Percentiles rank a stretch among this genome's conserved stretches.
phyloP scores from a whole-genome alignment of 2,329 filamentous ascomycete genomes.

The Colletotrichum musae region DNA sequence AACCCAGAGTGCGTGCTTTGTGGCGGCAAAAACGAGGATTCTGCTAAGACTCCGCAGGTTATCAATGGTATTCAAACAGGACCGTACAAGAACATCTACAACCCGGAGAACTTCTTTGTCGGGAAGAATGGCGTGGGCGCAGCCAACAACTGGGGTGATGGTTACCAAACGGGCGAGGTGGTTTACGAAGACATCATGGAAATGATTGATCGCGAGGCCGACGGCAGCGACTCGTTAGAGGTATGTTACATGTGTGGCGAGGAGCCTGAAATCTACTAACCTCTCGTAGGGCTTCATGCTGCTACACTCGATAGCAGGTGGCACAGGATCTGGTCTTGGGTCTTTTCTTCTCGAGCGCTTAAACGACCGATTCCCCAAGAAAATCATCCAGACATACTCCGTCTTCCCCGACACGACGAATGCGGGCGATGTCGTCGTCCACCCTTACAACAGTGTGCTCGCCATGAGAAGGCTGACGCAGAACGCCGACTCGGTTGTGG shows the following conservation, averaged over 20 bases:
- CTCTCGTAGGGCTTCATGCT: constrained; percentile 89
- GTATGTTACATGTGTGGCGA: constrained; percentile 56
- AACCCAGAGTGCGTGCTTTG: constrained; percentile 78
- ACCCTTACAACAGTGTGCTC: constrained; percentile 97
- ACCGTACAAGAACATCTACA: constrained; percentile 98
- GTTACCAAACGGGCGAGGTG: constrained; percentile 91
- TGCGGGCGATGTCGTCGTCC: constrained; percentile 91
- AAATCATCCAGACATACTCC: constrained; percentile 98
- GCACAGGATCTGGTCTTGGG: constrained; percentile 95
- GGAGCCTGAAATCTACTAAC: constrained; percentile 43
- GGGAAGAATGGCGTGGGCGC: constrained; percentile 94
- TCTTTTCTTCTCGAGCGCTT: constrained; percentile 95
- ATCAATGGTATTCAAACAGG: constrained; percentile 94
- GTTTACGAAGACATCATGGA: constrained; percentile 98
- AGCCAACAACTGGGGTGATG: constrained; percentile 98
- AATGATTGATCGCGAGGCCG: constrained; percentile 98
- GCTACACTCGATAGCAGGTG: constrained; percentile 96
- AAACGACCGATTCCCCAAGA: constrained; percentile 98
- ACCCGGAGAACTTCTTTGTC: constrained; percentile 98
- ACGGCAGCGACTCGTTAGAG: constrained; percentile 97
- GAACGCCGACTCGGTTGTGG: constrained; percentile 97
- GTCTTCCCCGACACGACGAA: constrained; percentile 96
- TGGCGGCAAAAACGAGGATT: too few species aligned
- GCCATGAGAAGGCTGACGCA: constrained; percentile 92
- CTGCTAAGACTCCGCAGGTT: constrained; percentile 64